Percentiles rank a stretch among this genome's conserved stretches.
phyloP scores from a whole-genome alignment of 352 stramenopile species.

The Saprolegnia parasitica region DNA sequence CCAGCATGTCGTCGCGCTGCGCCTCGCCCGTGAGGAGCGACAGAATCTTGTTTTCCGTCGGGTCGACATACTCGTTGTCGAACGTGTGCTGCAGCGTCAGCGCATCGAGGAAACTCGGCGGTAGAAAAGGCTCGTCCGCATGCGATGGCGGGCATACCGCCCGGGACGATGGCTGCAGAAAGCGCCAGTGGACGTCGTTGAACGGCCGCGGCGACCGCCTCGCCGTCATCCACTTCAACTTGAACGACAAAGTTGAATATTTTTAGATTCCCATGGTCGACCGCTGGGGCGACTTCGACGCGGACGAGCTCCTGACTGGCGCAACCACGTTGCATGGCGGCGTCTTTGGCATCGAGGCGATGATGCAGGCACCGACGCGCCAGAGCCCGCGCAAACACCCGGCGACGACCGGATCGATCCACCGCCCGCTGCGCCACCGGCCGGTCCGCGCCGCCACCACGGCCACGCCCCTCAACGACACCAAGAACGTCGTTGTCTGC shows the following conservation, averaged over 20 bases:
- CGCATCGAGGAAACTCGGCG: conserved; percentile 1
- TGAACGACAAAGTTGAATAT: background rate
- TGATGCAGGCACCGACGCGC: background rate
- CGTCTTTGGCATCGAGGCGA: background rate
- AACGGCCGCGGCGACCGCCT: conserved; percentile 7
- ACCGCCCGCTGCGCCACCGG: too few relatives aligned
- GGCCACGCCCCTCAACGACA: too few relatives aligned
- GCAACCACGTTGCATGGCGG: background rate
- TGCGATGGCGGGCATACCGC: too few relatives aligned
- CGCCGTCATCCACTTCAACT: background rate
- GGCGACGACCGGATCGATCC: background rate
- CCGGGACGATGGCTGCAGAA: background rate
- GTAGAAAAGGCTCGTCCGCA: background rate
- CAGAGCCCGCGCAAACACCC: background rate
- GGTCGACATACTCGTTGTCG: background rate
- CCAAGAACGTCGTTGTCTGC: too few relatives aligned
- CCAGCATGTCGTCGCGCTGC: conserved; percentile 8
- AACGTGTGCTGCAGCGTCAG: conserved; percentile 1
- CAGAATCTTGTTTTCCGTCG: background rate
- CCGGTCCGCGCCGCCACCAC: background rate
- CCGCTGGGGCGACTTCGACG: conserved; percentile 20
- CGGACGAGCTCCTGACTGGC: conserved; percentile 8
- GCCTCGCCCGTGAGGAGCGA: conserved; percentile 7
- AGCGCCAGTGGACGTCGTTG: conserved; percentile 13
- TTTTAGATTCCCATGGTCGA: conserved; percentile 5